Percentiles rank a stretch among this genome's conserved stretches.
Evolutionary conservation across 169 alveolate species (phyloP).

Genomic region (Plasmodium gaboni): DNA sequence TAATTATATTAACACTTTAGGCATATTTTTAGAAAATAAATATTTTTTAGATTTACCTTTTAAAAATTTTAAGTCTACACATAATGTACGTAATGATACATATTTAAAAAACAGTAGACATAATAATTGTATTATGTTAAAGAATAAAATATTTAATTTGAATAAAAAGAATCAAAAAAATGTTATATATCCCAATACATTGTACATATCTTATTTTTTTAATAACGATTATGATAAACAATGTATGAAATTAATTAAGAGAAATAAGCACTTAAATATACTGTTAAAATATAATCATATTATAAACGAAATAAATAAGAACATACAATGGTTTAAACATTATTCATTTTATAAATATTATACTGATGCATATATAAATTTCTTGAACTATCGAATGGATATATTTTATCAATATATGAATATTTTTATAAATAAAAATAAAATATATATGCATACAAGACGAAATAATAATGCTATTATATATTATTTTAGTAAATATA

Average conservation of each 20-base stretch:
- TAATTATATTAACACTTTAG: slow-evolving; percentile 43
- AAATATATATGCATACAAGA: not conserved
- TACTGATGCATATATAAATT: slow-evolving; percentile 57
- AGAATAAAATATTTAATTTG: not conserved
- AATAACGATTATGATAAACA: not conserved
- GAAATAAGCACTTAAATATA: slow-evolving; percentile 20
- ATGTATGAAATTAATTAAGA: not conserved
- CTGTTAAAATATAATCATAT: slow-evolving; percentile 20
- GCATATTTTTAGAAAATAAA: slow-evolving; percentile 50
- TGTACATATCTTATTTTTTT: slow-evolving; percentile 29
- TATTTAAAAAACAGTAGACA: not conserved
- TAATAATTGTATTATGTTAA: not conserved
- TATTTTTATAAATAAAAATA: slow-evolving; percentile 3
- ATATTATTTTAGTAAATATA: slow-evolving; percentile 25
- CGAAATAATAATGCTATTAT: not conserved
- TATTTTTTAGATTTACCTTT: slow-evolving; percentile 20
- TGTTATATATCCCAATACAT: slow-evolving; percentile 11
- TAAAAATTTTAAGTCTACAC: not conserved
- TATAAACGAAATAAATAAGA: slow-evolving; percentile 33
- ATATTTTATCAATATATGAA: slow-evolving; percentile 24
- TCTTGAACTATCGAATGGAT: slow-evolving; percentile 51
- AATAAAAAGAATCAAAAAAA: slow-evolving; percentile 1
- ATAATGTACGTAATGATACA: not conserved
- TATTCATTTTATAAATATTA: slow-evolving; percentile 73
- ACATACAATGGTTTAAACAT: slow-evolving; percentile 57